A percentile compares a stretch with the other conserved stretches of the same genome.
Conservation (phyloP, 768 basidiomycete genomes). For the Cantharellus anzutake region DNA sequence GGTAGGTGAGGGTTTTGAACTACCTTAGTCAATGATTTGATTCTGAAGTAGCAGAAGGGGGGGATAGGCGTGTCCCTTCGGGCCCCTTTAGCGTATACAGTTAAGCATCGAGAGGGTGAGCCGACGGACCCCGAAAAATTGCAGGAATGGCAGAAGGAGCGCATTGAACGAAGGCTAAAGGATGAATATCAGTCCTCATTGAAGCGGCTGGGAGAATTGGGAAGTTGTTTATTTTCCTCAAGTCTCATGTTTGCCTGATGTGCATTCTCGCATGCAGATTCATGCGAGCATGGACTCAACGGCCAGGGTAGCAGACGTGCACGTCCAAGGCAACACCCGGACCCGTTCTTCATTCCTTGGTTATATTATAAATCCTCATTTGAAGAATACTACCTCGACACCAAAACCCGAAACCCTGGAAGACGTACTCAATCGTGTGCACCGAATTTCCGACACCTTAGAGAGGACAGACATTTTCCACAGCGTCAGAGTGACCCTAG, state of each 20-base stretch:
- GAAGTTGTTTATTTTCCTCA: conserved; percentile 21
- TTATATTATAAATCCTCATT: conserved; percentile 53
- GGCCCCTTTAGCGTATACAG: conserved; percentile 36
- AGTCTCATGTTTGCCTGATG: conserved; percentile 12
- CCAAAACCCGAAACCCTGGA: conserved; percentile 25
- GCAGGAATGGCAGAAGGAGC: conserved; percentile 52
- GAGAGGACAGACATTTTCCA: conserved; percentile 62
- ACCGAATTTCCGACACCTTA: conserved; percentile 45
- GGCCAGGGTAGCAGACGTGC: conserved; percentile 53
- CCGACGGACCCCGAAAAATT: conserved; percentile 37
- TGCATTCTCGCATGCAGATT: conserved; percentile 26
- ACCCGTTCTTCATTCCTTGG: conserved; percentile 69
- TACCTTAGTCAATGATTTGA: too few species aligned
- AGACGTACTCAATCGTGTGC: conserved; percentile 48
- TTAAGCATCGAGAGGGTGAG: conserved; percentile 36
- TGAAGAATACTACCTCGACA: conserved; percentile 15
- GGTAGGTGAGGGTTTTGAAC: too few species aligned
- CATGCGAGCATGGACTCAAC: conserved; percentile 46
- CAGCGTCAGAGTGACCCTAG: conserved; percentile 41
- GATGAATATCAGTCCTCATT: conserved; percentile 66
- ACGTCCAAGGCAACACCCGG: conserved; percentile 52
- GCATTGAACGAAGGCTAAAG: conserved; percentile 42
- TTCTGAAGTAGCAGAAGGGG: too few species aligned
- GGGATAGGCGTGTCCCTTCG: conserved; percentile 11
- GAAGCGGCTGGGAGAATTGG: conserved; percentile 41